phyloP scores from a whole-genome alignment of 495 filamentous ascomycete genomes.

The Talaromyces borbonicus region DNA sequence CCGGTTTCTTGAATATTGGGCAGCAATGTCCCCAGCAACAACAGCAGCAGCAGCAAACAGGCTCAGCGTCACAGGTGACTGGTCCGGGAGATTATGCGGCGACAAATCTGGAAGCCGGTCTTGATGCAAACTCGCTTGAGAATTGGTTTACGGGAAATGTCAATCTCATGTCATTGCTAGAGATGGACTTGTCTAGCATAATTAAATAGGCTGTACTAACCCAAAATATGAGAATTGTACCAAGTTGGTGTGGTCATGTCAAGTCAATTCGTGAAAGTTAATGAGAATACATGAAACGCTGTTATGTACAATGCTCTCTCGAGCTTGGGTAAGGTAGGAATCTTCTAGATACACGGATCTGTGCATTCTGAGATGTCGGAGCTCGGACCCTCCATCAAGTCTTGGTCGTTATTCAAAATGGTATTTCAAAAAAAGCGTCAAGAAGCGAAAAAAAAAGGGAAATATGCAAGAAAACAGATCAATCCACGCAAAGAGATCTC shows the following conservation, averaged over 20 bases:
- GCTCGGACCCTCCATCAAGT: background rate
- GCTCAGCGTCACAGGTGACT: background rate
- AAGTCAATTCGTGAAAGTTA: background rate
- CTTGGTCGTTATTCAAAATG: background rate
- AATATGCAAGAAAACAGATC: background rate
- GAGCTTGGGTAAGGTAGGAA: no score
- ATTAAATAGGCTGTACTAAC: conserved; percentile 1
- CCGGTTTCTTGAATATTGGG: conserved; percentile 14
- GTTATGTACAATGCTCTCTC: conserved; percentile 1
- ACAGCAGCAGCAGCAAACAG: conserved; percentile 3
- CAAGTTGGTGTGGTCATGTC: background rate
- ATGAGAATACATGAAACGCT: background rate
- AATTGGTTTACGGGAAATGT: conserved; percentile 62
- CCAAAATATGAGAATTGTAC: background rate
- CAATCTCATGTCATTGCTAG: conserved; percentile 53
- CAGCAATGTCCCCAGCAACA: conserved; percentile 3
- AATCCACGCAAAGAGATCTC: background rate
- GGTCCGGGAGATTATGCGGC: conserved; percentile 11
- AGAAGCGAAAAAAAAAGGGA: background rate
- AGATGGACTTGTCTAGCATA: conserved; percentile 42
- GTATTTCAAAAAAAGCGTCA: background rate
- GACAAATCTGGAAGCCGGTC: conserved; percentile 28
- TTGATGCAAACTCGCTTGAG: conserved; percentile 24
- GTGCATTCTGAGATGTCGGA: background rate
- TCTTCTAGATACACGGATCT: no score